phyloP scores from a whole-genome alignment of 768 basidiomycete genomes.

The Coprinopsis marcescibilis region DNA sequence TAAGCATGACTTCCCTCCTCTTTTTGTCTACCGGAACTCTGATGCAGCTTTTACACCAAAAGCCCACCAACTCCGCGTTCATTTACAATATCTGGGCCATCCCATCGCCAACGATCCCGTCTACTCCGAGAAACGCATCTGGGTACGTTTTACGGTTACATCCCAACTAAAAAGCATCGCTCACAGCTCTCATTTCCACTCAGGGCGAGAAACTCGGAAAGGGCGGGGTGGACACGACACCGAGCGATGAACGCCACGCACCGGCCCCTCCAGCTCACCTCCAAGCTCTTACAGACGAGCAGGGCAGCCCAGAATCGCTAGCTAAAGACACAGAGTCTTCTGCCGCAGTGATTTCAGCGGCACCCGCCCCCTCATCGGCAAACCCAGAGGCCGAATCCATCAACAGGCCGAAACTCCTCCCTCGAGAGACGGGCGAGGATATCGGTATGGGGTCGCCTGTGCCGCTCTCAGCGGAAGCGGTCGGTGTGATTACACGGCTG shows the following conservation, averaged over 20 bases:
- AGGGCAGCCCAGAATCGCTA: conserved; percentile 32
- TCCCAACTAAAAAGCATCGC: too few species aligned
- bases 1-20: conserved; percentile 35
- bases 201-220: conserved; percentile 71
- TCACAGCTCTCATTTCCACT: background rate
- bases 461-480: conserved; percentile 69
- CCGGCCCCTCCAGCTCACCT: conserved; percentile 53
- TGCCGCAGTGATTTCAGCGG: too few species aligned
- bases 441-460: conserved; percentile 87
- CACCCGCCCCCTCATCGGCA: too few species aligned
- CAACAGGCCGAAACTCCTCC: conserved; percentile 44
- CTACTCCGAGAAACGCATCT: conserved; percentile 75
- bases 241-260: conserved; percentile 58
- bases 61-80: conserved; percentile 98
- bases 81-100: conserved; percentile 89
- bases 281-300: conserved; percentile 28
- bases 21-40: background rate
- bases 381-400: background rate
- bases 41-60: background rate
- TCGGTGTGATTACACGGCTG: conserved; percentile 69
- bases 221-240: conserved; percentile 74
- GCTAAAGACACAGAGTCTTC: background rate
- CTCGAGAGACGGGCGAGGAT: conserved; percentile 81
- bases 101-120: conserved; percentile 95
- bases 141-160: conserved; percentile 59